Base-by-base conservation (phyloP, 306 rosid genomes). In the Cucurbita moschata region DNA sequence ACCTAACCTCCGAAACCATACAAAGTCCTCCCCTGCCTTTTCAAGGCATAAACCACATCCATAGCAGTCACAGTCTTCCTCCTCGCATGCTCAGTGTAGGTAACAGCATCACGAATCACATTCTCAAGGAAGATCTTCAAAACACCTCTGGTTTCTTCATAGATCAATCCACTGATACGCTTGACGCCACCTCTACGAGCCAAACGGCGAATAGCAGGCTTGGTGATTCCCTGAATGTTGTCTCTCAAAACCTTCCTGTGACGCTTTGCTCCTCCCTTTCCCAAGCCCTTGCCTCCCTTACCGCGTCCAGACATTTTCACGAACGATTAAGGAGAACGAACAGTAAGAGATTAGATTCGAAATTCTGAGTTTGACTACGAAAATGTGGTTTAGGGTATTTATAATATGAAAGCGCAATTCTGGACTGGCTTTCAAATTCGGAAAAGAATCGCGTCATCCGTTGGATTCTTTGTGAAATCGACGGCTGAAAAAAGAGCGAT, bases 231-330 rank as follows among this genome's bases (percentile, higher is more conserved):
- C 72, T 79, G 76, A 14, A 77, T 77, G 70, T 77, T 77, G 11
- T 77, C 81, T 10, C 81, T 44, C 30, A 78, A 58, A 2, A 78
- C 81, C 77, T 78, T 78, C n/a, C 77, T 19, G 10, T 78, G 81
- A 4, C 81, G 72, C 57, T 78, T 78, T 7, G 81, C 81, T 51
- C 81, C 81, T 8, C 81, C 81, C 65, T 78, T 80, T 1, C 83
- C 83, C 77, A 80, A 76, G 0, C 83, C 83, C 74, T 80, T 80
- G 57, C 83, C 83, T 13, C 83, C 83, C 70, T 80, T 80, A 6
- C 83, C 83, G 13, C 79, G 76, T 0, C 83, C 83, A 5, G 83
- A 76, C 83, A 80, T 58, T 61, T 16, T 37, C 61, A 16, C 37
- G 47, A 42, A 3, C 10, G 53, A 43, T 10, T 43, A 0, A 6